Percentiles rank a stretch among this genome's conserved stretches.
Evolutionary conservation across 257 asterid genomes (phyloP).

Genomic region (Osmanthus fragrans): DNA sequence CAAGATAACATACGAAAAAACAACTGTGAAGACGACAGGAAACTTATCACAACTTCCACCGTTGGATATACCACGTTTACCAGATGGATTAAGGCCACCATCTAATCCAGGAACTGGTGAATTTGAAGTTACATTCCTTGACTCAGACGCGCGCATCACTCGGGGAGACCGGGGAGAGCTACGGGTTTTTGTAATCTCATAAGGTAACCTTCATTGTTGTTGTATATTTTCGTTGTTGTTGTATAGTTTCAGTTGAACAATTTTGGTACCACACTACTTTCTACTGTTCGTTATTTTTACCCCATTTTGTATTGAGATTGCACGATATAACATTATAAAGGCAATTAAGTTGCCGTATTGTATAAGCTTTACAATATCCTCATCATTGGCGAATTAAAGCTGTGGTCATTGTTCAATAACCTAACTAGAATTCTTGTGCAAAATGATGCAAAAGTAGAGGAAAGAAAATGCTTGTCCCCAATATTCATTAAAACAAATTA

Average conservation of each 20-base stretch:
- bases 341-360: background rate
- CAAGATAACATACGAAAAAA: slow-evolving; percentile 80
- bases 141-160: slow-evolving; percentile 73
- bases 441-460: background rate
- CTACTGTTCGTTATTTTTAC: background rate
- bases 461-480: background rate
- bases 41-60: slow-evolving; percentile 85
- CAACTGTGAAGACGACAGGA: slow-evolving; percentile 79
- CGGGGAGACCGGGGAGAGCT: slow-evolving; percentile 92
- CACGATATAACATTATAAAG: background rate
- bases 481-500: background rate
- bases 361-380: background rate
- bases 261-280: background rate
- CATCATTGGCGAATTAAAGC: background rate
- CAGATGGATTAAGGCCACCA: slow-evolving; percentile 69
- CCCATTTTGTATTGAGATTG: background rate
- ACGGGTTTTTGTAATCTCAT: slow-evolving; percentile 80
- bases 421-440: background rate
- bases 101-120: slow-evolving; percentile 78
- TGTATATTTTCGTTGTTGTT: background rate
- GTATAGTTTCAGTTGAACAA: background rate
- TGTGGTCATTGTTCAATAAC: no score
- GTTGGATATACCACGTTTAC: slow-evolving; percentile 72
- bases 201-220: slow-evolving; percentile 5
- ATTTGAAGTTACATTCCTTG: slow-evolving; percentile 82